Conservation (phyloP, 1,284 basidiomycete species). For the Serendipita sp. region DNA sequence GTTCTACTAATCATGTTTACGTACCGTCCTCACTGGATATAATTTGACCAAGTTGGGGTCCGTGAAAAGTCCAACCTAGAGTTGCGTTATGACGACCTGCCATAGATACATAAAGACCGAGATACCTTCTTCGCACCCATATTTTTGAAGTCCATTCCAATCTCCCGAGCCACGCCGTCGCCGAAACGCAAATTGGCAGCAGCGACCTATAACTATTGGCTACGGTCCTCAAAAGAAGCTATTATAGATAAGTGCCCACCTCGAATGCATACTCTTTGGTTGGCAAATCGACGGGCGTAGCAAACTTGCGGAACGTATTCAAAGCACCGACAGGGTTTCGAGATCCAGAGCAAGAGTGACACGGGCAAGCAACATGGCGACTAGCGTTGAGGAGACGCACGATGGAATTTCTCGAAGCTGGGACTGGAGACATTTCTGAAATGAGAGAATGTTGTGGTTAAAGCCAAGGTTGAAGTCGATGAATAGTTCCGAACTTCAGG, state of each 20-base stretch:
- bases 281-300: conserved; percentile 66
- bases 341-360: conserved; percentile 46
- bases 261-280: conserved; percentile 95
- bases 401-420: conserved; percentile 41
- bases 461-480: neutral
- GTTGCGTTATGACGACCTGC: conserved; percentile 15
- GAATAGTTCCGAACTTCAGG: neutral
- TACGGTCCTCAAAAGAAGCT: neutral
- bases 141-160: conserved; percentile 89
- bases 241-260: conserved; percentile 28
- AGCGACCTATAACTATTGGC: conserved; percentile 44
- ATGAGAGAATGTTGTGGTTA: neutral
- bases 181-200: conserved; percentile 85
- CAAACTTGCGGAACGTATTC: conserved; percentile 55
- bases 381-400: conserved; percentile 56
- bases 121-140: conserved; percentile 68
- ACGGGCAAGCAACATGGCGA: conserved; percentile 60
- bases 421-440: conserved; percentile 31
- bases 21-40: conserved; percentile 66
- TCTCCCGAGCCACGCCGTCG: conserved; percentile 77
- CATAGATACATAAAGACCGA: neutral
- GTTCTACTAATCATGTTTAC: conserved; percentile 18
- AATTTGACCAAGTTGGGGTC: conserved; percentile 76
- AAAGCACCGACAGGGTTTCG: conserved; percentile 32
- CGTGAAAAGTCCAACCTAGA: conserved; percentile 84